These are phyloP conservation scores for Triglochin maritima DNA, from an alignment of 106 monocot genomes.

Conservation along the genomic window DNA sequence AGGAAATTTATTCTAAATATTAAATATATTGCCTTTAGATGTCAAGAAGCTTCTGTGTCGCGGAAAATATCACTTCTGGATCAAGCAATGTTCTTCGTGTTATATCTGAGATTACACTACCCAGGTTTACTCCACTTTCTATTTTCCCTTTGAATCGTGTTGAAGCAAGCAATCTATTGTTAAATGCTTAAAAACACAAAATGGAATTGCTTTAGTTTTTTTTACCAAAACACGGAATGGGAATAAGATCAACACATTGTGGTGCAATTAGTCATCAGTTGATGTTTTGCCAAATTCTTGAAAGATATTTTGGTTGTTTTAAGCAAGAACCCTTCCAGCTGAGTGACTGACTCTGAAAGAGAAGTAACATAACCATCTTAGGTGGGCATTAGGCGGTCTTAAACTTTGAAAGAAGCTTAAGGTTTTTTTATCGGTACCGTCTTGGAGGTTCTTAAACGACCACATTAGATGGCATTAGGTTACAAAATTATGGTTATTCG, in stretches of 20 bases:
- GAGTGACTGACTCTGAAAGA: no score
- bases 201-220: neutral
- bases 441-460: neutral
- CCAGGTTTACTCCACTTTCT: neutral
- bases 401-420: neutral
- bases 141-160: neutral
- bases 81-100: constrained; percentile 10
- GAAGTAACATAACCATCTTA: no score
- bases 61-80: neutral
- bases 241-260: neutral
- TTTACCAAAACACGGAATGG: neutral
- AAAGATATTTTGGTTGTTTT: no score
- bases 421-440: neutral
- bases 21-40: constrained; percentile 4
- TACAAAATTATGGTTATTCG: neutral
- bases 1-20: neutral
- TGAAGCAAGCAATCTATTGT: neutral
- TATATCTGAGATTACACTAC: neutral
- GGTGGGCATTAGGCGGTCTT: neutral
- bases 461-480: neutral
- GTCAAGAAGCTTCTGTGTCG: constrained; percentile 1
- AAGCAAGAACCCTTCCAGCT: no score
- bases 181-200: neutral
- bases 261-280: no score
- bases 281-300: no score